Base-by-base conservation (phyloP, 495 filamentous ascomycete genomes). In the Chaetomium fimeti region DNA sequence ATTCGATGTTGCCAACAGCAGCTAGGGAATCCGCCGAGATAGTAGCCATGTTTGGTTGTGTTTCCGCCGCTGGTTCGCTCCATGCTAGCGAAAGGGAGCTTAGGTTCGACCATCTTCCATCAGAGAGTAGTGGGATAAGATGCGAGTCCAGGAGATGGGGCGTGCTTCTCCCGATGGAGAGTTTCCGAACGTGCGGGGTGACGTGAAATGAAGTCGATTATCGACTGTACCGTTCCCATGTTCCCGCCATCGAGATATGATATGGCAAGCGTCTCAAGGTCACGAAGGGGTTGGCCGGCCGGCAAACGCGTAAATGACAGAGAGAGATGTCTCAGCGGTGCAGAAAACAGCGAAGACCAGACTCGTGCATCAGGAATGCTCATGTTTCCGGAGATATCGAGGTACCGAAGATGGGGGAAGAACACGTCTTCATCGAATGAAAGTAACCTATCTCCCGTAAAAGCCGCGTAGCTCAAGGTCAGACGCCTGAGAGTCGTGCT, bases 1-100 rank as follows among this genome's bases (percentile, higher is more conserved):
- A 48, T 48, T 48, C 45, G n/a, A 48, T 48, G 45, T 16, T 48
- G 45, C 45, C 45, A 48, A 48, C 45, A 48, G 45, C 45, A 48
- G 45, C 18, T n/a, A 48, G 18, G 45, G 45, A 48, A 48, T 15
- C 45, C 18, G 45, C 45, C 15, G 45, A 48, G 45, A 48, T 48
- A n/a, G 45, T 48, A n/a, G 45, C 45, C 11, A 42, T 42, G 45
- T 48, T 7, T 48, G 45, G 18, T 48, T 48, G 45, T 48, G 45
- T 48, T 48, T 48, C 45, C 45, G n/a, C 45, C 45, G n/a, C 45
- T n/a, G 45, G 45, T 7, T 48, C 45, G 45, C 45, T 48, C 45
- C 45, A 48, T 48, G n/a, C 45, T 20, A 48, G 20, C n/a, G 45
- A 48, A 48, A 48, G 45, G 18, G 45, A 48, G 45, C 45, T 48